Base-by-base conservation (phyloP, 177 flowering plant species). In the Vitis hybrid region DNA sequence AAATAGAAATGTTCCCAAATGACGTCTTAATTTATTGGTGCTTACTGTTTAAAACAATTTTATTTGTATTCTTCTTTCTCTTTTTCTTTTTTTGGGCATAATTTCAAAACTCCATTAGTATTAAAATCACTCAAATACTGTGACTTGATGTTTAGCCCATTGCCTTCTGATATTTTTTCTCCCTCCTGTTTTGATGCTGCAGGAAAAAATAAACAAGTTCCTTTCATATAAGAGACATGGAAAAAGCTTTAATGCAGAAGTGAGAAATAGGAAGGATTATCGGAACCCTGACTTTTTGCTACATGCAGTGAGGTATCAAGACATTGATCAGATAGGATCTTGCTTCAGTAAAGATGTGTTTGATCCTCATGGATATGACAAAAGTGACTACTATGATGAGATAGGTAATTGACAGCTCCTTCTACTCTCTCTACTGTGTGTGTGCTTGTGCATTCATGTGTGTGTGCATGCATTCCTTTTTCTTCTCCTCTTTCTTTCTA, bases 341-440 rank as follows among this genome's bases (percentile, higher is more conserved):
- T 92, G 97, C 88, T 96, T 93, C 90, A 84, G 86, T 73, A 95
- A 95, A 83, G 96, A 93, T 76, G 94, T 95, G 16, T 95, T 95
- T 83, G 97, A 91, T 73, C 98, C 97, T 66, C 90, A 89, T 84
- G 98, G 98, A 74, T 95, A 90, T 85, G 94, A 90, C 79, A 80
- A 78, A 80, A 87, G 94, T 70, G 99, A 95, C 85, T 96, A 77
- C 88, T 91, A 82, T 79, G 90, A 87, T 76, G 91, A 78, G 84
- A 83, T 93, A 89, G 99, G 98, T 95, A 2, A 76, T 11, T 81
- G 19, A 52, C 59, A 6, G 4, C 64, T 68, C 64, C 67, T 76
- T 67, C 3, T 40, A 2, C 15, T 4, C 5, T 49, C 32, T 24
- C 11, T 18, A 32, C 63, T 66, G 1, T 40, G 5, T 54, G n/a